These are phyloP conservation scores for Monascus purpureus DNA, from an alignment of 495 filamentous ascomycete species.

Conservation along the genomic window DNA sequence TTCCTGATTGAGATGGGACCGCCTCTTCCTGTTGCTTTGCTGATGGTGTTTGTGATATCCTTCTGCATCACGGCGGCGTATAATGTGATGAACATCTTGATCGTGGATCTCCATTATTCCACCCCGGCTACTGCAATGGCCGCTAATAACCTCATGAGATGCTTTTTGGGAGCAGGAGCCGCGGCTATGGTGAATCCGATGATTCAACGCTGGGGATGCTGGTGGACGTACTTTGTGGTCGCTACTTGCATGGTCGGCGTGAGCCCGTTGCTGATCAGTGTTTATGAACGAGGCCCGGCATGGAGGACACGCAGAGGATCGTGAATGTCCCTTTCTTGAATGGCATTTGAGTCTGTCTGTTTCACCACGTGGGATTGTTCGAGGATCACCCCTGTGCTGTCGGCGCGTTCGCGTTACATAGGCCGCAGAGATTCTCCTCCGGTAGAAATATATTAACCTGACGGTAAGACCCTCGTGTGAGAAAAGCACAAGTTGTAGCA, in stretches of 20 bases:
- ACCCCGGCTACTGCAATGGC: conserved; percentile 50
- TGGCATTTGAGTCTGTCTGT: too few relatives aligned
- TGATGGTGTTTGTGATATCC: conserved; percentile 39
- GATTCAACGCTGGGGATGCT: conserved; percentile 18
- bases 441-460: too few relatives aligned
- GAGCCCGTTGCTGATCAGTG: conserved; percentile 7
- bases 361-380: too few relatives aligned
- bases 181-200: conserved; percentile 46
- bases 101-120: conserved; percentile 49
- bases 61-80: conserved; percentile 39
- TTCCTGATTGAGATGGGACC: conserved; percentile 6
- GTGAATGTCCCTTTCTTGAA: too few relatives aligned
- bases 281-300: conserved; percentile 8
- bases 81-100: conserved; percentile 20
- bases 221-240: conserved; percentile 10
- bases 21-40: conserved; percentile 32
- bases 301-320: conserved; percentile 6
- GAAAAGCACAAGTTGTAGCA: too few relatives aligned
- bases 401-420: too few relatives aligned
- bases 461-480: too few relatives aligned
- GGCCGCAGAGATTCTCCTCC: too few relatives aligned
- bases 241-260: conserved; percentile 4
- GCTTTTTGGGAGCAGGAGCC: conserved; percentile 47
- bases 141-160: conserved; percentile 56
- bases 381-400: too few relatives aligned